Conservation (phyloP, 106 monocot species). For the Narthecium ossifragum region DNA sequence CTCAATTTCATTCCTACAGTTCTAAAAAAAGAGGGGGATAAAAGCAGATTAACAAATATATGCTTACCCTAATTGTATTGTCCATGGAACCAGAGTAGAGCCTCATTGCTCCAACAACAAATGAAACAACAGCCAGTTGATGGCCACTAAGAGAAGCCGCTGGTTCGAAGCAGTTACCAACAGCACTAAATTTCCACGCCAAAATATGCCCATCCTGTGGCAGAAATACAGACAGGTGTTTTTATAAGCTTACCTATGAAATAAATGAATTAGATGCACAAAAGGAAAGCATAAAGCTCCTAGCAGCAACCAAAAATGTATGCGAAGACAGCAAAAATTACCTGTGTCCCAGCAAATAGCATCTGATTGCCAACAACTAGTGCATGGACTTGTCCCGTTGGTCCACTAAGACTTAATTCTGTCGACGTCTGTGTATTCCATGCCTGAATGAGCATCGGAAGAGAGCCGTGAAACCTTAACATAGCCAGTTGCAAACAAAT, state of each 20-base stretch:
- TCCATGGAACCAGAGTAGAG: conserved; percentile 93
- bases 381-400: conserved; percentile 68
- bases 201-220: conserved; percentile 74
- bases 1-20: no score
- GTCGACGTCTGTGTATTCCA: conserved; percentile 59
- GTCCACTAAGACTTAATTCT: conserved; percentile 70
- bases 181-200: conserved; percentile 62
- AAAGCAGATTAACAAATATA: no score
- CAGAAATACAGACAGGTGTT: conserved; percentile 3
- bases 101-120: conserved; percentile 57
- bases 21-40: no score
- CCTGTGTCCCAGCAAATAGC: conserved; percentile 85
- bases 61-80: conserved; percentile 60
- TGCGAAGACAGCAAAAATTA: conserved; percentile 7
- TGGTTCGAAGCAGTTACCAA: conserved; percentile 66
- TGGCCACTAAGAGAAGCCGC: conserved; percentile 81
- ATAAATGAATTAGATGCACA: neutral
- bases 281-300: neutral
- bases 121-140: conserved; percentile 54
- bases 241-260: neutral
- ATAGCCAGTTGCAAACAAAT: neutral
- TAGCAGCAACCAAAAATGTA: no score
- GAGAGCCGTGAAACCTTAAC: no score
- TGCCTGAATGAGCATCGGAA: no score
- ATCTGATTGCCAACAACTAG: conserved; percentile 62